Conservation (phyloP, 2,329 filamentous ascomycete species). For the Metarhizium humberi region DNA sequence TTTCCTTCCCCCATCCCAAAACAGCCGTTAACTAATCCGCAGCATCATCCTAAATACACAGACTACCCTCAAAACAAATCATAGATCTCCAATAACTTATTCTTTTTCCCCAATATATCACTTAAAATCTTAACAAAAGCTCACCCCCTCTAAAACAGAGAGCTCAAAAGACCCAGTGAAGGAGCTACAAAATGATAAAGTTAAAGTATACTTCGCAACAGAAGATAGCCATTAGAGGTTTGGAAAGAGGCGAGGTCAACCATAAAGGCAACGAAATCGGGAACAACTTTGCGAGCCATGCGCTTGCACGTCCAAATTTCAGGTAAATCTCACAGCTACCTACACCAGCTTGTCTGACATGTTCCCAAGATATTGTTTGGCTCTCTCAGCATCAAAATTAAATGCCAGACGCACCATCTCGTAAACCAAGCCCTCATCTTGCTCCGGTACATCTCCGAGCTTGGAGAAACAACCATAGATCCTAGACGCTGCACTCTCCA, state of each 20-base stretch:
- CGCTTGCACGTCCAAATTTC: background rate
- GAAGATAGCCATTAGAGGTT: background rate
- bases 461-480: no score
- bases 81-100: background rate
- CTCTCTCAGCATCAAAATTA: conserved; percentile 1
- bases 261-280: background rate
- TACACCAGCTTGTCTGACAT: background rate
- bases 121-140: background rate
- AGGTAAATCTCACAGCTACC: background rate
- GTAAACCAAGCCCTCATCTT: no score
- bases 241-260: background rate
- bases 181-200: background rate
- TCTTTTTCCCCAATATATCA: background rate
- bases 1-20: no score
- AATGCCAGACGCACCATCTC: conserved; percentile 8
- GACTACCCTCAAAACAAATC: background rate
- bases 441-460: no score
- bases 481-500: no score
- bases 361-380: background rate
- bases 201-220: background rate
- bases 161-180: background rate
- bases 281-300: background rate
- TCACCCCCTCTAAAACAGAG: background rate
- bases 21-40: background rate
- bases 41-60: background rate